phyloP scores from a whole-genome alignment of 768 basidiomycete species.

The Amylocystis lapponica region DNA sequence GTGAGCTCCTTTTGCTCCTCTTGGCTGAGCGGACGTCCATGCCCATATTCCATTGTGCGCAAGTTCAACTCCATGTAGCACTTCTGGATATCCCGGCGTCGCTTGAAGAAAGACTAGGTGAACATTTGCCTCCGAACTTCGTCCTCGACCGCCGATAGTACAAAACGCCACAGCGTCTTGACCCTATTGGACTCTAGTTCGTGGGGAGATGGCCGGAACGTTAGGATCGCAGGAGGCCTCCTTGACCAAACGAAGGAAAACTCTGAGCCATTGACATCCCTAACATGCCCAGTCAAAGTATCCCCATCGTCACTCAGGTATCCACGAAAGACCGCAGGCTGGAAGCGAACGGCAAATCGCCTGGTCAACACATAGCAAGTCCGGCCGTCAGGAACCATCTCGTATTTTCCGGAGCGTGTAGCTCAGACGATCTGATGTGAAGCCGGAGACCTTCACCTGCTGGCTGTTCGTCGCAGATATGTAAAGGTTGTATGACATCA shows the following conservation, averaged over 20 bases:
- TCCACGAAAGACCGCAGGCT: conserved; percentile 21
- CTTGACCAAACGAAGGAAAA: conserved; percentile 28
- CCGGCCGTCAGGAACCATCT: too few species aligned
- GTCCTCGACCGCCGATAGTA: conserved; percentile 18
- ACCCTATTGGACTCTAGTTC: conserved; percentile 19
- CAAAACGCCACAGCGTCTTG: conserved; percentile 29
- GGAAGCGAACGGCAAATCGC: too few species aligned
- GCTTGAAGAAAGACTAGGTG: conserved; percentile 27
- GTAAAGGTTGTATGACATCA: too few species aligned
- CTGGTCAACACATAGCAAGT: too few species aligned
- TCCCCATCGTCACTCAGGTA: conserved; percentile 13
- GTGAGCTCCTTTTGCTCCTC: conserved; percentile 14
- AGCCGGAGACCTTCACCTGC: too few species aligned
- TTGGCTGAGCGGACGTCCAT: conserved; percentile 5
- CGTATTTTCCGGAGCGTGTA: too few species aligned
- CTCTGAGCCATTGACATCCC: too few species aligned
- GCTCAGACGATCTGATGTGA: too few species aligned
- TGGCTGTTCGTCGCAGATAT: too few species aligned
- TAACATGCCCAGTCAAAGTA: conserved; percentile 19
- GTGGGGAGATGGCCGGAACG: conserved; percentile 22
- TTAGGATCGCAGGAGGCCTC: conserved; percentile 20
- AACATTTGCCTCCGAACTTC: conserved; percentile 19
- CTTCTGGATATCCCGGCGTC: conserved; percentile 22
- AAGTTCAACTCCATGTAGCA: conserved; percentile 25
- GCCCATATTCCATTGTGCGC: conserved; percentile 16